Evolutionary conservation across 2,329 filamentous ascomycete species (phyloP).

Genomic region (Arthrobotrys musiformis): DNA sequence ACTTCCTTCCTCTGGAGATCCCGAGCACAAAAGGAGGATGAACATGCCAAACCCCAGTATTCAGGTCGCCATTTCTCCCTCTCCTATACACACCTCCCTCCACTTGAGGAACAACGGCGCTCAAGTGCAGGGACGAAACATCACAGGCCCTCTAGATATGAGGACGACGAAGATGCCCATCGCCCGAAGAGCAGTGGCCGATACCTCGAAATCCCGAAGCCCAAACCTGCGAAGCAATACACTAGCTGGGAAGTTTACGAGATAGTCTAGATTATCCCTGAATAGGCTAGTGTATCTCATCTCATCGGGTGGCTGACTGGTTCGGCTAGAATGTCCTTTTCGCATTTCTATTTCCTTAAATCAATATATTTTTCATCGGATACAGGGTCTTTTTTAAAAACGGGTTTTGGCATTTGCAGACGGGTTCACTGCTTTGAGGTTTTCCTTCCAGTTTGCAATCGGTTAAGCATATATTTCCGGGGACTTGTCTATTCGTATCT

Average conservation of each 20-base stretch:
- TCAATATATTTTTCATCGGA: conserved; percentile 29
- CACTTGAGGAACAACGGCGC: conserved; percentile 37
- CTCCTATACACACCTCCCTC: conserved; percentile 48
- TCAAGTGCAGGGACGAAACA: conserved; percentile 31
- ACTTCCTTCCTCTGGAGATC: conserved; percentile 54
- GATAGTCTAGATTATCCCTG: conserved; percentile 37
- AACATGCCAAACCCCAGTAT: conserved; percentile 9
- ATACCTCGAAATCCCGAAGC: conserved; percentile 45
- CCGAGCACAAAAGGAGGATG: conserved; percentile 27
- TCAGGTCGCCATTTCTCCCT: conserved; percentile 42
- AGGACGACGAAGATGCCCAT: conserved; percentile 35
- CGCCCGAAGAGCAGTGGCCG: conserved; percentile 30
- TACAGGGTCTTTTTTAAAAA: conserved; percentile 10
- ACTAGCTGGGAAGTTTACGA: conserved; percentile 54
- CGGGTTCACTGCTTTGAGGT: conserved; percentile 23
- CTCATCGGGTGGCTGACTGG: conserved; percentile 27
- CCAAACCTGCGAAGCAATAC: conserved; percentile 45
- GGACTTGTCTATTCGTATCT: conserved; percentile 20
- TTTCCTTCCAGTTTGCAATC: not conserved
- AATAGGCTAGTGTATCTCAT: conserved; percentile 19
- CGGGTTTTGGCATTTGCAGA: conserved; percentile 39
- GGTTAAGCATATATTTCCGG: conserved; percentile 8
- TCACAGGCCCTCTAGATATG: conserved; percentile 32
- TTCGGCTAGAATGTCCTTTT: conserved; percentile 20
- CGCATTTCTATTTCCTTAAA: not conserved